Conservation (phyloP, 1,284 basidiomycete species). For the Inonotus hispidus region DNA sequence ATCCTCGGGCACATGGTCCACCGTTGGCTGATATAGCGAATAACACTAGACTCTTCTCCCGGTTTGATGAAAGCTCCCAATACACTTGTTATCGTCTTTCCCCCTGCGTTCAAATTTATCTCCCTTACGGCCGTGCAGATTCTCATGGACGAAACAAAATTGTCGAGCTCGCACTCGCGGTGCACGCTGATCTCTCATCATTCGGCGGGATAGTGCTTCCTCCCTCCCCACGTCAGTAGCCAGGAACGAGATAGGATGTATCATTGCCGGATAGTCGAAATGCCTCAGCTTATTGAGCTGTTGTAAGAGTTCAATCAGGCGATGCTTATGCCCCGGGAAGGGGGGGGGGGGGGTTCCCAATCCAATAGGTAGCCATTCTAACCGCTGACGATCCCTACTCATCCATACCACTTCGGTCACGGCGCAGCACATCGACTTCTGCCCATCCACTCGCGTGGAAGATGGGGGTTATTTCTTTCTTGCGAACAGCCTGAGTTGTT, state of each 20-base stretch:
- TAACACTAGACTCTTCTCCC: not conserved
- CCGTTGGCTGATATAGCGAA: not conserved
- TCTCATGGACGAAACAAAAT: not conserved
- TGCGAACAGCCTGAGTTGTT: no score
- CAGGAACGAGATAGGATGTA: not conserved
- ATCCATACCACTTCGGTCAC: no score
- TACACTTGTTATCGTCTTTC: not conserved
- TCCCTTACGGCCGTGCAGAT: not conserved
- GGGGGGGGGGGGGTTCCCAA: no score
- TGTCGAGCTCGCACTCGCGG: not conserved
- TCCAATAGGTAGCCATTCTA: no score
- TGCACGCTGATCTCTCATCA: not conserved
- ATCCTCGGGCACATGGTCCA: not conserved
- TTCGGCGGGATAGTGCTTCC: not conserved
- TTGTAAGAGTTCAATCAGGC: not conserved
- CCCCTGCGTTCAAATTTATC: not conserved
- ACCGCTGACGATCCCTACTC: no score
- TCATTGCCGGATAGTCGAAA: not conserved
- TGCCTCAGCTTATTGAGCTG: not conserved
- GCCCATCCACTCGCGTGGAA: no score
- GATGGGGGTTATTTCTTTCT: no score
- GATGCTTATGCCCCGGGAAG: not conserved
- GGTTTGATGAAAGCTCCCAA: not conserved
- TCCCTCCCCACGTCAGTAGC: not conserved
- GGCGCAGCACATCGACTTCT: no score